Evolutionary conservation across 1,284 basidiomycete genomes (phyloP).

Genomic region (Ganoderma multipileum): DNA sequence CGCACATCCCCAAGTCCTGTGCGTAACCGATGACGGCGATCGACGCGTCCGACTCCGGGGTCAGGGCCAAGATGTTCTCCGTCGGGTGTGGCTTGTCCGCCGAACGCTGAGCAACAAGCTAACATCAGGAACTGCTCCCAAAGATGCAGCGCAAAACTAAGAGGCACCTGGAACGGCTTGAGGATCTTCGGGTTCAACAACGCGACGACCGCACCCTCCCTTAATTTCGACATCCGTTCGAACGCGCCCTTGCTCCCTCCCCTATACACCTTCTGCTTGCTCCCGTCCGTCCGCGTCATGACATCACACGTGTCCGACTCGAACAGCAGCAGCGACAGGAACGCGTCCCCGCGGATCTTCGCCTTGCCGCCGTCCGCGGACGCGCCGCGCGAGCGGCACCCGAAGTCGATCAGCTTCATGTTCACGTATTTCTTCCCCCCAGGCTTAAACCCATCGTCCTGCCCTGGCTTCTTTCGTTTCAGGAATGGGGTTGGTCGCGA

Average conservation of each 20-base stretch:
- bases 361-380: slow-evolving; percentile 62
- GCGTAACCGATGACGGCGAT: slow-evolving; percentile 89
- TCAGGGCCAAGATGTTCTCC: slow-evolving; percentile 86
- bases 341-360: slow-evolving; percentile 79
- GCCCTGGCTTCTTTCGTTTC: slow-evolving; percentile 43
- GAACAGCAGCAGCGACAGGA: slow-evolving; percentile 85
- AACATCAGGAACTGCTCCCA: not conserved
- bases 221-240: slow-evolving; percentile 84
- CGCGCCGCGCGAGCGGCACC: slow-evolving; percentile 56
- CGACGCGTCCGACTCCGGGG: slow-evolving; percentile 81
- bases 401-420: slow-evolving; percentile 87
- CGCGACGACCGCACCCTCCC: slow-evolving; percentile 89
- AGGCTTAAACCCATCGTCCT: slow-evolving; percentile 48
- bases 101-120: slow-evolving; percentile 47
- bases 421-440: slow-evolving; percentile 85
- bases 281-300: slow-evolving; percentile 53
- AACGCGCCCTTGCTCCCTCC: slow-evolving; percentile 95
- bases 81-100: slow-evolving; percentile 73
- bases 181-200: slow-evolving; percentile 89
- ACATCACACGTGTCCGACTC: slow-evolving; percentile 80
- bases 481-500: slow-evolving; percentile 39
- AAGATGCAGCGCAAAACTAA: not conserved
- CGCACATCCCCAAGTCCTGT: slow-evolving; percentile 86
- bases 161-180: slow-evolving; percentile 78
- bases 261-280: slow-evolving; percentile 71